phyloP scores from a whole-genome alignment of 257 asterid species.

The Nicotiana noctiflora region DNA sequence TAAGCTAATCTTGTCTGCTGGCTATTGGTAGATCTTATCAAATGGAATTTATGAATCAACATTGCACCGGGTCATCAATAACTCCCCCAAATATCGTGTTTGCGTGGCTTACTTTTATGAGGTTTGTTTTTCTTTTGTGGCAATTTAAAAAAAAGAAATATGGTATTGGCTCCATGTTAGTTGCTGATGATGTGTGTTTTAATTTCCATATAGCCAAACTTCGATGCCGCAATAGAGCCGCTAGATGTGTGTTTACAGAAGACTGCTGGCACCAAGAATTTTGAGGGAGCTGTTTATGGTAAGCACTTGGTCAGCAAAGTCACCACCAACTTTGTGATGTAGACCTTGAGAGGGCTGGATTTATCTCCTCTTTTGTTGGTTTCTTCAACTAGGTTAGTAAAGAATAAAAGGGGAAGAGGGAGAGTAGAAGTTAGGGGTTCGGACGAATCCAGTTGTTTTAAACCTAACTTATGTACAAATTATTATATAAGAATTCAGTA shows the following conservation, averaged over 20 bases:
- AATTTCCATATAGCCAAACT: conserved; percentile 51
- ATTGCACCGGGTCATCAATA: conserved; percentile 71
- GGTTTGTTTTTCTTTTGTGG: conserved; percentile 28
- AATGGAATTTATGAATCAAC: conserved; percentile 85
- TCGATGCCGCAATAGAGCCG: conserved; percentile 69
- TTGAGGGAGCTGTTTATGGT: conserved; percentile 73
- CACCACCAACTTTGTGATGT: conserved; percentile 45
- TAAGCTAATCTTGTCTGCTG: not conserved
- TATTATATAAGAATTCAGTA: too few species aligned
- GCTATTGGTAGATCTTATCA: conserved; percentile 47
- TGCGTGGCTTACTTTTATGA: conserved; percentile 84
- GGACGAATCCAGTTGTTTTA: too few species aligned
- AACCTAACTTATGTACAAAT: too few species aligned
- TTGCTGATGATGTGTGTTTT: not conserved
- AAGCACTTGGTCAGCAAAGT: conserved; percentile 84
- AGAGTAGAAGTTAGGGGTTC: too few species aligned
- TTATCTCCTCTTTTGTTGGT: not conserved
- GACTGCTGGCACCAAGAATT: conserved; percentile 58
- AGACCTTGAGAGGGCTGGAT: not conserved
- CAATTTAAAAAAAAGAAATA: not conserved
- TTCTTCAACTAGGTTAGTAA: not conserved
- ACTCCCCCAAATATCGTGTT: conserved; percentile 55
- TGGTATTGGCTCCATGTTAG: not conserved
- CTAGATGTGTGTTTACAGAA: conserved; percentile 46
- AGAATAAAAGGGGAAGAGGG: not conserved